Conservation (phyloP, 257 asterid species). For the Ocimum tenuiflorum region DNA sequence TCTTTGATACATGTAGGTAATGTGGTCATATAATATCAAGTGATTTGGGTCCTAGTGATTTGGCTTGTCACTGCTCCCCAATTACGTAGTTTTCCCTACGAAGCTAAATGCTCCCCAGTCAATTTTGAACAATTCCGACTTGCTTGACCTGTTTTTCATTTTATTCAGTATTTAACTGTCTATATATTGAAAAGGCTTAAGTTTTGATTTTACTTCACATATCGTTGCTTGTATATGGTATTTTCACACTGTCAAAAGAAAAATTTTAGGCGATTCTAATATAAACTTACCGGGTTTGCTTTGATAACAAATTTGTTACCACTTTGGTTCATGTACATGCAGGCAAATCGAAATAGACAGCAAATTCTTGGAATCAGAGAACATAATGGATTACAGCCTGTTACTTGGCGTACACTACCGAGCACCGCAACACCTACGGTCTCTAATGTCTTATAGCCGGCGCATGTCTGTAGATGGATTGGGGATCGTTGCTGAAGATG, state of each 20-base stretch:
- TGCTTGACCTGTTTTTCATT: neutral
- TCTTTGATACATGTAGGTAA: neutral
- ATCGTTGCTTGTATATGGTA: neutral
- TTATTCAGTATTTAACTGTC: neutral
- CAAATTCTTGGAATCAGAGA: conserved; percentile 81
- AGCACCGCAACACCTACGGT: conserved; percentile 84
- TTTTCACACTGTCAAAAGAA: too few relatives aligned
- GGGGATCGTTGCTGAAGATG: conserved; percentile 88
- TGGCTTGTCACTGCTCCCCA: neutral
- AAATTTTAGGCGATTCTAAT: neutral
- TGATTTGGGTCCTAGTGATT: neutral
- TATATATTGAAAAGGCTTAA: neutral
- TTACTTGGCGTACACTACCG: conserved; percentile 90
- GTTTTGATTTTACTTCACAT: neutral
- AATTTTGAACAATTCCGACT: neutral
- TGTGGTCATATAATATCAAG: neutral
- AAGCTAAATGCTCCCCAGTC: neutral
- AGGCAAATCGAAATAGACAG: conserved; percentile 93
- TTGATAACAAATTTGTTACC: neutral
- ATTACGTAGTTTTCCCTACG: neutral
- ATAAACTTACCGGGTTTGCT: neutral
- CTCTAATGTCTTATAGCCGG: conserved; percentile 49
- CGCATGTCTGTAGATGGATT: conserved; percentile 53
- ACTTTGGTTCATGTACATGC: conserved; percentile 26
- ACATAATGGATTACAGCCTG: conserved; percentile 97